A percentile compares a stretch with the other conserved stretches of the same genome.
These are phyloP conservation scores for Calophaca sinica DNA, from an alignment of 306 rosid genomes.

Conservation along the genomic window DNA sequence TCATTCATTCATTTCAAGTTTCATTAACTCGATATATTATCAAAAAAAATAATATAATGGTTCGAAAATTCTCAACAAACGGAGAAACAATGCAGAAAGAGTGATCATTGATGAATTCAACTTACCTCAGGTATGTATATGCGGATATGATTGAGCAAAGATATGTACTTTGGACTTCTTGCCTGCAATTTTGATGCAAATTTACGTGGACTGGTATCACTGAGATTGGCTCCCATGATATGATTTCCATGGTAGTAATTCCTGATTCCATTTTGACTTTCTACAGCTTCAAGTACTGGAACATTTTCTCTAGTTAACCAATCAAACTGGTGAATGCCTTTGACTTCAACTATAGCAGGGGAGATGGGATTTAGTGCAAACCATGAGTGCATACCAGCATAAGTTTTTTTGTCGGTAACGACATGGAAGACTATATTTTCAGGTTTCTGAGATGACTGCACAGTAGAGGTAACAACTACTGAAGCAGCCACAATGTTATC, in stretches of 20 bases:
- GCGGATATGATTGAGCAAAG: constrained; percentile 95
- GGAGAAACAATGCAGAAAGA: constrained; percentile 9
- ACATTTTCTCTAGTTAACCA: constrained; percentile 99
- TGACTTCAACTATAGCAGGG: constrained; percentile 97
- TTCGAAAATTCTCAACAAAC: constrained; percentile 22
- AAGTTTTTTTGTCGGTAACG: constrained; percentile 97
- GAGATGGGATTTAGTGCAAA: constrained; percentile 89
- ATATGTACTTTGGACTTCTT: constrained; percentile 98
- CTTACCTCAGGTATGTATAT: constrained; percentile 95
- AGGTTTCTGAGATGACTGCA: constrained; percentile 80
- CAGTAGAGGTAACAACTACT: constrained; percentile 93
- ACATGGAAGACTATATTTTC: constrained; percentile 94
- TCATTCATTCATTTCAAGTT: constrained; percentile 23
- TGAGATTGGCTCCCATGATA: constrained; percentile 71
- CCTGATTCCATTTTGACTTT: constrained; percentile 85
- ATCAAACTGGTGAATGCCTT: constrained; percentile 94
- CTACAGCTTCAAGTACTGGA: constrained; percentile 98
- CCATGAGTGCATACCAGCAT: constrained; percentile 99
- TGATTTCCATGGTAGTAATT: constrained; percentile 96
- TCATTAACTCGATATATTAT: neutral
- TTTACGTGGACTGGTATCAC: constrained; percentile 69
- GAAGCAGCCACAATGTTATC: constrained; percentile 99
- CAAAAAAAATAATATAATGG: neutral
- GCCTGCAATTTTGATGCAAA: constrained; percentile 91
- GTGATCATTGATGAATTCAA: constrained; percentile 36